A percentile compares a stretch with the other conserved stretches of the same genome.
phyloP scores from a whole-genome alignment of 1,284 basidiomycete genomes.

The Sutorius eximius region DNA sequence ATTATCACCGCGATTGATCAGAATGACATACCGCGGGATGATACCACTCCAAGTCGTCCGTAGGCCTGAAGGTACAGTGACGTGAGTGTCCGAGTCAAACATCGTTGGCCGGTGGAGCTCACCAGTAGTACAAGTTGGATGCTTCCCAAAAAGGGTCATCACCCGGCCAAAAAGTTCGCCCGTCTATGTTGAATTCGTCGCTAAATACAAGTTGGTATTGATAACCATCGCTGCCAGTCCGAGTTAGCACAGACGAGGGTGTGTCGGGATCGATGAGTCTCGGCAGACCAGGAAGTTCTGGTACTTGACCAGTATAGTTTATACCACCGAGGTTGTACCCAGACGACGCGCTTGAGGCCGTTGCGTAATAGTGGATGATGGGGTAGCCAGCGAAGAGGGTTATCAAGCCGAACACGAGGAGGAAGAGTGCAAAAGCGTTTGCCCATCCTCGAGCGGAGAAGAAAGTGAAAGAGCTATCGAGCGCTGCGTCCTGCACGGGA shows the following conservation, averaged over 20 bases:
- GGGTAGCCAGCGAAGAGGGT: constrained; percentile 80
- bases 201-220: constrained; percentile 85
- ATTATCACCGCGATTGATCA: not conserved
- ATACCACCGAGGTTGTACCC: constrained; percentile 80
- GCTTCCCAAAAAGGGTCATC: constrained; percentile 82
- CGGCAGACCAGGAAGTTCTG: constrained; percentile 56
- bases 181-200: constrained; percentile 87
- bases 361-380: constrained; percentile 58
- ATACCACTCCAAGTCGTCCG: constrained; percentile 86
- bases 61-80: constrained; percentile 50
- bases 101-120: constrained; percentile 13
- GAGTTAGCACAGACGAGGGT: constrained; percentile 50
- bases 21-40: constrained; percentile 56
- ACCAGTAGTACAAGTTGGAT: constrained; percentile 72
- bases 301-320: constrained; percentile 72
- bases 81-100: constrained; percentile 8
- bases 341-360: constrained; percentile 26
- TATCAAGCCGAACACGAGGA: constrained; percentile 61
- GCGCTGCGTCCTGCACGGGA: constrained; percentile 57
- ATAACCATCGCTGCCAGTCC: constrained; percentile 68
- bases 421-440: constrained; percentile 60
- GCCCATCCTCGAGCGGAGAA: constrained; percentile 74
- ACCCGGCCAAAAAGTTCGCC: constrained; percentile 75
- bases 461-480: constrained; percentile 57
- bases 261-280: constrained; percentile 70